Base-by-base conservation (phyloP, 495 filamentous ascomycete species). In the Physcia stellaris region DNA sequence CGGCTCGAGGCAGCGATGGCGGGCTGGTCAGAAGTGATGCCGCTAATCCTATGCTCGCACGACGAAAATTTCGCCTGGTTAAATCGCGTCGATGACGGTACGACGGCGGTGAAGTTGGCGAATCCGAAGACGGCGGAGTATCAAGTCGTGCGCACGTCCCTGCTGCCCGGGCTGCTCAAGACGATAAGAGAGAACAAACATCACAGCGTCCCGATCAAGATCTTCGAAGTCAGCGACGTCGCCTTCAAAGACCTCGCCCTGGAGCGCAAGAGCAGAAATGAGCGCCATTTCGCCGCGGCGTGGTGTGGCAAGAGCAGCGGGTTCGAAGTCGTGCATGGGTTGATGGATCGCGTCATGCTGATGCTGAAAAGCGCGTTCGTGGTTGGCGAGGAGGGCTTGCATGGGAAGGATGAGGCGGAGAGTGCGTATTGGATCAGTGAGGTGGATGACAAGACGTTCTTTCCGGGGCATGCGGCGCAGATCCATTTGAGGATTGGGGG, bases 51-150 rank as follows among this genome's bases (percentile, higher is more conserved):
- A 34, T 99, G 90, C 72, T 93, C 85, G 12, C 86, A 96, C 56
- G 90, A 94, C 53, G 90, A 99, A 71, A 99, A 96, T 64, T 99
- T 95, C 56, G 80, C 66, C 32, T 95, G 86, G 85, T 67, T 99
- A 26, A 94, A 96, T 61, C 81, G 88, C 41, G 74, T 75, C 44
- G 87, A 94, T 45, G 81, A 94, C 47, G 86, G 90, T 33, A 77
- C 63, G 16, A 87, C 79, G 0, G 86, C 85, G 4, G 78, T 99
- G 45, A 79, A 71, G 52, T 77, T 99, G 28, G 83, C 83, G 40
- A 99, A 99, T 60, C 90, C 90, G 37, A 96, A 96, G 66, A 92
- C 88, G 2, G 71, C 73, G 13, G 90, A 99, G 53, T 99, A 95
- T 61, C 90, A 99, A 58, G 76, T 99, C 44, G 92, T 94, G 10